These are phyloP conservation scores for Dryadomyces quercus-mongolicae DNA, from an alignment of 2,329 filamentous ascomycete genomes.

Conservation along the genomic window DNA sequence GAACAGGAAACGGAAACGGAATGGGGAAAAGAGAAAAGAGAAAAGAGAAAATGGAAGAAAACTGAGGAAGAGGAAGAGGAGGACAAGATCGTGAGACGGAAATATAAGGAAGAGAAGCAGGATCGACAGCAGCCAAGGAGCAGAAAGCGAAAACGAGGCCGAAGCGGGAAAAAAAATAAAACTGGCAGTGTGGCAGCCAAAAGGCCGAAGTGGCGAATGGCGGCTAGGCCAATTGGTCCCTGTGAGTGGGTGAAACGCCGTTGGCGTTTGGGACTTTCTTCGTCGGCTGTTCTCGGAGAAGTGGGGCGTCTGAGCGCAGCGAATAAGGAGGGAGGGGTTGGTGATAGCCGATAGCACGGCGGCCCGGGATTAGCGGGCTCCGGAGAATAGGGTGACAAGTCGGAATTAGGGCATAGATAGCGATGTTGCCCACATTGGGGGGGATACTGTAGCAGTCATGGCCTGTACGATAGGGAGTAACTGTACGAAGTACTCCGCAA, in stretches of 20 bases:
- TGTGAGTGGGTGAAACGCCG: constrained; percentile 1
- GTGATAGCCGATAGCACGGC: background rate
- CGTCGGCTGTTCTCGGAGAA: constrained; percentile 2
- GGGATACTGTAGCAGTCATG: no score
- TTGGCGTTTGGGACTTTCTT: background rate
- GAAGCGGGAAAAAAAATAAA: background rate
- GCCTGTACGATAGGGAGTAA: no score
- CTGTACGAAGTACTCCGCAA: no score
- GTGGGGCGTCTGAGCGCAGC: background rate
- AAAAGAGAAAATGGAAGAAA: background rate
- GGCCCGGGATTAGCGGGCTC: background rate
- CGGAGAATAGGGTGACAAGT: no score
- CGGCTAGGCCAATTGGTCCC: constrained; percentile 2
- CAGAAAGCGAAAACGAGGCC: background rate
- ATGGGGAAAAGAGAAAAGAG: background rate
- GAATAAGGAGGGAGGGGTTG: background rate
- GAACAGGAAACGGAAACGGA: background rate
- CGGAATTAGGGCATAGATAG: no score
- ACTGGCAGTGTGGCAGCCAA: background rate
- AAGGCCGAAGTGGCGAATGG: constrained; percentile 1
- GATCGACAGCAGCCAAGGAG: no score
- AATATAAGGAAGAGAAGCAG: background rate
- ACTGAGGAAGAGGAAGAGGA: background rate
- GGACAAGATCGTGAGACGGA: background rate
- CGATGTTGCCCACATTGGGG: no score